Evolutionary conservation across 305 asterid species (phyloP).

Genomic region (Ruellia speciosa): DNA sequence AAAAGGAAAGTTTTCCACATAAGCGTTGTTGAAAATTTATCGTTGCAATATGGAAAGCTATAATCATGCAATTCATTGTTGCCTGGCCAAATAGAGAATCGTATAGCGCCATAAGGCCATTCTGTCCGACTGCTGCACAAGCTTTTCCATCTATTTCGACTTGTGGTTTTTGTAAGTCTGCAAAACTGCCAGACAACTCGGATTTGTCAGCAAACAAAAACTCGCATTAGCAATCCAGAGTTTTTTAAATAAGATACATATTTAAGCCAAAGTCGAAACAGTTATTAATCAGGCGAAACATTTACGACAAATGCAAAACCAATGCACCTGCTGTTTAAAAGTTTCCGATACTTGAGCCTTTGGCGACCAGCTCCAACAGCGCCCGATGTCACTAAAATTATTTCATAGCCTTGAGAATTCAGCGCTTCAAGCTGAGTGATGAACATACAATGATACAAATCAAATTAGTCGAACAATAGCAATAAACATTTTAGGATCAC

Average conservation of each 20-base stretch:
- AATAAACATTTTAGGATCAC: no score
- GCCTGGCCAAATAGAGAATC: conserved; percentile 97
- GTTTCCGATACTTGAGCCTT: conserved; percentile 70
- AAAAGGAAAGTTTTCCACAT: no score
- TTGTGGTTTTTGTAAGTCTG: conserved; percentile 95
- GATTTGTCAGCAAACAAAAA: no score
- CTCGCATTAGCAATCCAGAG: no score
- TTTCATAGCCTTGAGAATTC: conserved; percentile 74
- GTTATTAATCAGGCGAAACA: no score
- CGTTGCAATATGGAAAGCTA: background rate
- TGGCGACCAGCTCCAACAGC: conserved; percentile 98
- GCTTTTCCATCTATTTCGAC: conserved; percentile 93
- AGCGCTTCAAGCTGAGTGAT: conserved; percentile 91
- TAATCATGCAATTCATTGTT: conserved; percentile 12
- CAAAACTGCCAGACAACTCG: conserved; percentile 53
- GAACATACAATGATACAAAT: no score
- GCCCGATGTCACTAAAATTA: conserved; percentile 91
- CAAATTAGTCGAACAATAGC: no score
- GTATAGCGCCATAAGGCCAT: conserved; percentile 93
- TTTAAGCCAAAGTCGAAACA: no score
- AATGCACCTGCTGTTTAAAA: conserved; percentile 74
- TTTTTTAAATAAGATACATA: no score
- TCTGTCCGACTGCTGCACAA: conserved; percentile 98
- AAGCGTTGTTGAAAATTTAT: no score
- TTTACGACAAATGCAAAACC: no score